Base-by-base conservation (phyloP, 179 eudicot genomes). In the Spergularia azorica region DNA sequence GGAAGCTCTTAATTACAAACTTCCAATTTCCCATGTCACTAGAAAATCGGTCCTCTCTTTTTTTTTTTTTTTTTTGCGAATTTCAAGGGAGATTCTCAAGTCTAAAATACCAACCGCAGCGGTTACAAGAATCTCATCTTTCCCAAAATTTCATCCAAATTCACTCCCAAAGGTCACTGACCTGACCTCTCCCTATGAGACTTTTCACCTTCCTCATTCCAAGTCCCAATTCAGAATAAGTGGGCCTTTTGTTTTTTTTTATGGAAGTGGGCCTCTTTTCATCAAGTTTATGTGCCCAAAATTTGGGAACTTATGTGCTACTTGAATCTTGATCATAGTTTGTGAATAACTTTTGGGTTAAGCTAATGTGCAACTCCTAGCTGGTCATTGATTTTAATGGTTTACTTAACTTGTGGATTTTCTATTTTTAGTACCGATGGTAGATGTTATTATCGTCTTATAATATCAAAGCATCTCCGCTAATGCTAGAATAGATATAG, bases 61-160 rank as follows among this genome's bases (percentile, higher is more conserved):
- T 59, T 62, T 5, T 20, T 70, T 9, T 16, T 51, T 51, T 70
- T 5, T 20, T 51, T 66, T 16, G 71, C 60, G 12, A 10, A 26
- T 48, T 65, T 76, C 56, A 51, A 77, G 80, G 55, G 18, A 59
- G 13, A 60, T 46, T 46, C 5, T 61, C 57, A 6, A 61, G 2
- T 57, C 36, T 48, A 63, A 61, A 1, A 26, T 76, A 62, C 74
- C 78, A 72, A 73, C 57, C 54, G 67, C 66, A 73, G 75, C 57
- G 59, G 61, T 67, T 62, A 67, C 12, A 6, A 16, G 10, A 59
- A 48, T 32, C 21, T 15, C 65, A 18, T 67, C 6, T 18, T 18
- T 36, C 39, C 78, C 79, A 58, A 58, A n/a, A 67, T 41, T 39
- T 59, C 70, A 57, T 71, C 75, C 50, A 71, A 0, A 17, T 71